Conservation (phyloP, 225 moss, liverwort and hornwort species). For the Pleurozium schreberi region DNA sequence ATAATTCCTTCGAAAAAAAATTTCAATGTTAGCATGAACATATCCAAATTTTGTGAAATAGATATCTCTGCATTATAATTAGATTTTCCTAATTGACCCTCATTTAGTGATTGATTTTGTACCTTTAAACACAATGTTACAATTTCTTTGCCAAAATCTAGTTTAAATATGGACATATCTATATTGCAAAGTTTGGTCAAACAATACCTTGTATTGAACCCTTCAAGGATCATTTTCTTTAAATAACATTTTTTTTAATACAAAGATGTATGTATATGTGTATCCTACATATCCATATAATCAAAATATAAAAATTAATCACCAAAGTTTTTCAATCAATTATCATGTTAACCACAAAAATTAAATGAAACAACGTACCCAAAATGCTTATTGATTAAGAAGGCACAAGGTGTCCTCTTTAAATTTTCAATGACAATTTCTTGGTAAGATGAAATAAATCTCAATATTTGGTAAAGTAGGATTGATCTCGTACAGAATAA, state of each 20-base stretch:
- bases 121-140: background rate
- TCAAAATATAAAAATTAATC: background rate
- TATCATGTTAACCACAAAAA: background rate
- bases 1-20: background rate
- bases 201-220: background rate
- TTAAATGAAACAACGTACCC: no score
- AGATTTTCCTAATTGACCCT: background rate
- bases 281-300: background rate
- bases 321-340: background rate
- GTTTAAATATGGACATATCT: background rate
- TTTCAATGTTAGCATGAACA: accelerated
- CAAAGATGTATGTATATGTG: background rate
- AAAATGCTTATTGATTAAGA: no score
- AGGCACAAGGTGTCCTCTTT: no score
- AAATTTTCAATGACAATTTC: no score
- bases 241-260: background rate
- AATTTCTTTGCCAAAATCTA: background rate
- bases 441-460: no score
- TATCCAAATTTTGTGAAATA: background rate
- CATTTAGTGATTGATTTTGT: background rate
- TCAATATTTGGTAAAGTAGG: no score
- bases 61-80: background rate
- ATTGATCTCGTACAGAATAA: no score
- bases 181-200: background rate
- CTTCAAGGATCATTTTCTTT: no score